Evolutionary conservation across 352 stramenopile species (phyloP), one percentile per base, ranked within the genome.

Genomic region (Phytophthora fragariaefolia): DNA sequence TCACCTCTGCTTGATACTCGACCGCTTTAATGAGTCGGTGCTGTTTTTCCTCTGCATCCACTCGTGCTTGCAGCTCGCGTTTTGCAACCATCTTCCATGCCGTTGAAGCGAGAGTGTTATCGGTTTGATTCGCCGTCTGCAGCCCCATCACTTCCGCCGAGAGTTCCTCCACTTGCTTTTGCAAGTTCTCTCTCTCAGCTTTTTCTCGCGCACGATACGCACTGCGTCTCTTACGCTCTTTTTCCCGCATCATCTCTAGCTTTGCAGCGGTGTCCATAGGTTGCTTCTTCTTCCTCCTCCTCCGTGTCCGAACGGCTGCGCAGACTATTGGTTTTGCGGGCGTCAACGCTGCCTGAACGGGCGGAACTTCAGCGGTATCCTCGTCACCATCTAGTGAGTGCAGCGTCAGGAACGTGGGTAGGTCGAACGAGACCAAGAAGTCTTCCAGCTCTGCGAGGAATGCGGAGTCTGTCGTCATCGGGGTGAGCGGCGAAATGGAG

Each of bases 401-500:
- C 8, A 58, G 49, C 26, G 57, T 45, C 28, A 50, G 32, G 49
- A 71, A 53, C 38, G 48, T 47, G 15, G 56, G 49, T 49, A 73
- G 28, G 52, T 59, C 58, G 53, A 68, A 69, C 12, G 58, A 73
- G 51, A 63, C 36, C 36, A 73, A 17, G 32, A 73, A 69, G 43
- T 58, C 58, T n/a, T 69, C 43, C 18, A 64, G 36, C 36, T 73
- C 65, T 1, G 46, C 59, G 9, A 69, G 52, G 52, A 69, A 69
- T 38, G 45, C 34, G 7, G 45, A 45, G 32, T 73, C 46, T 9
- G 34, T 28, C 17, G 15, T 45, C 4, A 20, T 22, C 52, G 54
- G 55, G 23, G 58, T 46, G 66, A 49, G 47, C 20, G 2, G 28
- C 54, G n/a, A 56, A 50, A 20, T 57, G 30, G 13, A 30, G 22